Conservation (phyloP, 2,329 filamentous ascomycete genomes). For the Fusarium avenaceum region DNA sequence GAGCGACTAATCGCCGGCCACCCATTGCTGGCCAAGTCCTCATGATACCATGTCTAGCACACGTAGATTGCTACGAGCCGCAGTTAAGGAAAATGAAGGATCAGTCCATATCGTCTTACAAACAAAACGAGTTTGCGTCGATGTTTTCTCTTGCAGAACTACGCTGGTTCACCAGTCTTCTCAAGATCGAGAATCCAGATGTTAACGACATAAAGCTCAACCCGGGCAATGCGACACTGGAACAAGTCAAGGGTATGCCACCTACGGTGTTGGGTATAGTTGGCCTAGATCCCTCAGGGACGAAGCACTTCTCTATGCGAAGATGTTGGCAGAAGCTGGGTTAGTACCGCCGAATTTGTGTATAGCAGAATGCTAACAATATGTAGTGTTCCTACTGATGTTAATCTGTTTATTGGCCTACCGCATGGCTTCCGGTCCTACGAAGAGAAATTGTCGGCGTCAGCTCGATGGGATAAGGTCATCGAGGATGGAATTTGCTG, state of each 20-base stretch:
- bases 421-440: conserved; percentile 15
- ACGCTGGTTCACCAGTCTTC: conserved; percentile 2
- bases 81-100: conserved; percentile 3
- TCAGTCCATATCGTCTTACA: conserved; percentile 11
- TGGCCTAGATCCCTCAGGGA: neutral
- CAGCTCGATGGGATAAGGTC: conserved; percentile 3
- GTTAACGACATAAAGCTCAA: conserved; percentile 5
- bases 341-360: neutral
- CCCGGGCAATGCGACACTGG: neutral
- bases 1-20: neutral
- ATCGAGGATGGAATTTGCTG: neutral
- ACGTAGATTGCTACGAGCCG: conserved; percentile 11
- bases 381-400: neutral
- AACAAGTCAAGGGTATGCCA: conserved; percentile 6
- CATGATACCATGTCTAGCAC: conserved; percentile 17
- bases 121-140: neutral
- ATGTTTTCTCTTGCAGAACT: conserved; percentile 13
- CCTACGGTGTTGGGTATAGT: conserved; percentile 3
- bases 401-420: neutral
- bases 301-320: conserved; percentile 2
- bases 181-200: neutral
- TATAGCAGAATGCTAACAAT: accelerated
- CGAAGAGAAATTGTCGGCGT: conserved; percentile 5
- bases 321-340: conserved; percentile 14
- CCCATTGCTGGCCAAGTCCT: neutral